Conservation (phyloP, 805 yeast species). For the Candida ulmi region DNA sequence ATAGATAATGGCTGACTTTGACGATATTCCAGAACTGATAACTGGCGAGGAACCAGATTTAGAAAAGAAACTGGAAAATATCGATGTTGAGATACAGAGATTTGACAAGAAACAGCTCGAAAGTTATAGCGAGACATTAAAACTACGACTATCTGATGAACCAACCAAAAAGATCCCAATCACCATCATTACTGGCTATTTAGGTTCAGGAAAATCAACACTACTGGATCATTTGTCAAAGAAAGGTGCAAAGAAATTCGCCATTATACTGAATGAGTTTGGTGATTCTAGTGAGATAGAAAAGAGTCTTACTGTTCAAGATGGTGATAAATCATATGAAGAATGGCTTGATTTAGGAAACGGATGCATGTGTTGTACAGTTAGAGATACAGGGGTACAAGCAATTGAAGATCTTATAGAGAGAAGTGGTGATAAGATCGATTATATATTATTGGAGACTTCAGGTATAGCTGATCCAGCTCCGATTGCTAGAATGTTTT, state of each 20-base stretch:
- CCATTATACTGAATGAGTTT: constrained; percentile 88
- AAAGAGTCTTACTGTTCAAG: constrained; percentile 68
- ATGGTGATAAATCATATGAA: constrained; percentile 52
- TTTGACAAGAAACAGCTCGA: constrained; percentile 13
- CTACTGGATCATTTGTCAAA: constrained; percentile 68
- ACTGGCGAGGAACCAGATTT: constrained; percentile 21
- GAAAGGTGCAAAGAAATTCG: constrained; percentile 67
- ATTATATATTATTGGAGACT: constrained; percentile 88
- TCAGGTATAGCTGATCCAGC: constrained; percentile 98
- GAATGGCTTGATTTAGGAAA: constrained; percentile 97
- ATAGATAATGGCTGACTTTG: background rate
- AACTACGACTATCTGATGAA: constrained; percentile 5
- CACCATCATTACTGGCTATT: constrained; percentile 88
- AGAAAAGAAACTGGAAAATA: constrained; percentile 9
- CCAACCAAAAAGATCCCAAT: constrained; percentile 62
- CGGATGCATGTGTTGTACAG: constrained; percentile 95
- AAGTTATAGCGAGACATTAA: constrained; percentile 13
- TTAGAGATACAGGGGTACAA: constrained; percentile 88
- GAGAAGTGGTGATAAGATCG: constrained; percentile 66
- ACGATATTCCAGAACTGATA: constrained; percentile 21
- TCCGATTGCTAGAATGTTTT: constrained; percentile 94
- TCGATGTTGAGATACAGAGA: constrained; percentile 11
- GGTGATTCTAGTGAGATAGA: constrained; percentile 90
- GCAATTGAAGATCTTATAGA: constrained; percentile 88
- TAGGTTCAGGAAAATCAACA: constrained; percentile 94